These are phyloP conservation scores for Trichosporon sp. DNA, from an alignment of 1,284 basidiomycete genomes.

Conservation along the genomic window DNA sequence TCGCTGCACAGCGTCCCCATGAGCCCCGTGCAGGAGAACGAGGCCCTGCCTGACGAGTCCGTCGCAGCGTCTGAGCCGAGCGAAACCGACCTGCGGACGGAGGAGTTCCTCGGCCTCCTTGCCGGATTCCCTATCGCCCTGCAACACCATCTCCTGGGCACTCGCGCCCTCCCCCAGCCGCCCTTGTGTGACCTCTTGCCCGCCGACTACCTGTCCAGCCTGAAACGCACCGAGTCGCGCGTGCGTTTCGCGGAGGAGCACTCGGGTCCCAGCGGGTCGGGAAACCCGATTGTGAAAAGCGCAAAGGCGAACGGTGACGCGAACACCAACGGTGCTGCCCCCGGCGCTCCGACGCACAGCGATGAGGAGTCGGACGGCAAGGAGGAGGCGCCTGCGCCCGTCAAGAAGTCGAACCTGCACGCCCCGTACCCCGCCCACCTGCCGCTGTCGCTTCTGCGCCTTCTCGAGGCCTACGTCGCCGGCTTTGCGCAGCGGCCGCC, in stretches of 20 bases:
- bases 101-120: constrained; percentile 43
- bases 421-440: constrained; percentile 43
- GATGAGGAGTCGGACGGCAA: constrained; percentile 10
- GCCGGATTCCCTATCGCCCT: constrained; percentile 47
- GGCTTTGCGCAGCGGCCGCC: constrained; percentile 32
- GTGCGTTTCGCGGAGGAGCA: constrained; percentile 44
- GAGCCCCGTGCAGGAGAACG: neutral
- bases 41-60: constrained; percentile 14
- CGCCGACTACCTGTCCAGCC: constrained; percentile 35
- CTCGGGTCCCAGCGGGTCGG: constrained; percentile 32
- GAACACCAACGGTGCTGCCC: neutral
- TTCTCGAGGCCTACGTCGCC: constrained; percentile 45
- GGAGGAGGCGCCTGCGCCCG: constrained; percentile 6
- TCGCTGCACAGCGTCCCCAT: neutral
- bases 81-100: constrained; percentile 12
- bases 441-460: constrained; percentile 40
- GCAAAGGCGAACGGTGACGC: constrained; percentile 4
- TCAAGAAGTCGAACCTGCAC: constrained; percentile 39
- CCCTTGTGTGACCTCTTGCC: constrained; percentile 46
- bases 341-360: neutral
- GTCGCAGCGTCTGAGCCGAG: neutral
- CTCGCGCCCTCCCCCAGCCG: constrained; percentile 42
- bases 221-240: constrained; percentile 45
- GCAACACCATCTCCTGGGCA: constrained; percentile 46
- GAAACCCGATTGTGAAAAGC: constrained; percentile 7